Conservation (phyloP, 345 rosid genomes). For the Populus alba region DNA sequence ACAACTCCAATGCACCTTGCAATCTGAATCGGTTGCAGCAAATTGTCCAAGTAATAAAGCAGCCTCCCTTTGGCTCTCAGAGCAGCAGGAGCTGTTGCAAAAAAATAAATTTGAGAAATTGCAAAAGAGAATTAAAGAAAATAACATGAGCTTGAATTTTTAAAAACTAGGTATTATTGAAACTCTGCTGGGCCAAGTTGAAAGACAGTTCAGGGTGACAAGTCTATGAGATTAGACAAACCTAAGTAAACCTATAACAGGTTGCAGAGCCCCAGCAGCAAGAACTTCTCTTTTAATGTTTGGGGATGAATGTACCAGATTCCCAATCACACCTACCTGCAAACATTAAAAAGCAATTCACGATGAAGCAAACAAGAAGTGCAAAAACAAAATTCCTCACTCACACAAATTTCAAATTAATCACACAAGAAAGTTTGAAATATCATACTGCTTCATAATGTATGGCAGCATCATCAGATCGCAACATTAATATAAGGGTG, state of each 20-base stretch:
- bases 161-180: neutral
- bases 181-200: neutral
- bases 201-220: neutral
- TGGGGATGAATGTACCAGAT: slow-evolving; percentile 95
- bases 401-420: slow-evolving; percentile 3
- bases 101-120: slow-evolving; percentile 18
- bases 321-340: slow-evolving; percentile 92
- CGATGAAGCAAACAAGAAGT: slow-evolving; percentile 9
- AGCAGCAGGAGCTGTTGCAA: slow-evolving; percentile 79
- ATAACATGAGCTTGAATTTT: neutral
- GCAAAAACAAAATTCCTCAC: slow-evolving; percentile 3
- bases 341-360: slow-evolving; percentile 5
- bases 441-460: slow-evolving; percentile 95
- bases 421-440: slow-evolving; percentile 1
- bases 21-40: slow-evolving; percentile 98
- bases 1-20: slow-evolving; percentile 59
- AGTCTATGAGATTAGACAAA: slow-evolving; percentile 20
- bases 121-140: neutral
- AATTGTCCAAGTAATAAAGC: slow-evolving; percentile 97
- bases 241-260: slow-evolving; percentile 93
- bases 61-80: slow-evolving; percentile 99
- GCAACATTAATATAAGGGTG: slow-evolving; percentile 85
- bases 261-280: slow-evolving; percentile 92
- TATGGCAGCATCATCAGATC: slow-evolving; percentile 96
- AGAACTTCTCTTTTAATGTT: slow-evolving; percentile 93